These are phyloP conservation scores for Cochlearia excelsa DNA, from an alignment of 345 rosid species.

Conservation along the genomic window DNA sequence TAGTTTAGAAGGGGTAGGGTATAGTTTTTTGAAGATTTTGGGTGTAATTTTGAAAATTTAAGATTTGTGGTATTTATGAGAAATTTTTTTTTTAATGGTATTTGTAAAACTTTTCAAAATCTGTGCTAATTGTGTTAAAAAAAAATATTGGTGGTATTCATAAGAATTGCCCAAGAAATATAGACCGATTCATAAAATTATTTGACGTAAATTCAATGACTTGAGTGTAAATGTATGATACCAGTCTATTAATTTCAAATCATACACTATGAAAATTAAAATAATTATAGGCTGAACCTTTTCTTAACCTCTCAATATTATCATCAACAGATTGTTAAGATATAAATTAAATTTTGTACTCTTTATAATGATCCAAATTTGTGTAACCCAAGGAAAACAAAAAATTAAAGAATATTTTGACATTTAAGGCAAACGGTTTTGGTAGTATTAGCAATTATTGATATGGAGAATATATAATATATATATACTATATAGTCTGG, in stretches of 20 bases:
- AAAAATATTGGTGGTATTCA: too few species aligned
- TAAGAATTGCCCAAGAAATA: too few species aligned
- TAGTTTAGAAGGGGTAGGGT: too few species aligned
- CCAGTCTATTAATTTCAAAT: constrained; percentile 4
- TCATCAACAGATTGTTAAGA: background rate
- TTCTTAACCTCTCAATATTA: background rate
- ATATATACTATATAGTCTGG: constrained; percentile 18
- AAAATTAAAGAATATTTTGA: constrained; percentile 22
- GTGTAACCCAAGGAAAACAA: constrained; percentile 6
- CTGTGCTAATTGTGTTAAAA: too few species aligned
- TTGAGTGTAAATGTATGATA: constrained; percentile 8
- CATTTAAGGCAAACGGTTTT: constrained; percentile 23
- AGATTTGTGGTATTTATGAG: too few species aligned
- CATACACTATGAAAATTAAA: background rate
- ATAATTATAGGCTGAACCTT: constrained; percentile 2
- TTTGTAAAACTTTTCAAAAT: too few species aligned
- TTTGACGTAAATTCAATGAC: background rate
- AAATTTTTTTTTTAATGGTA: too few species aligned
- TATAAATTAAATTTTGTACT: background rate
- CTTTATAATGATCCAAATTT: constrained; percentile 14
- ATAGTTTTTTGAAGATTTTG: too few species aligned
- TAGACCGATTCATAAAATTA: too few species aligned
- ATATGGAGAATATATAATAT: background rate
- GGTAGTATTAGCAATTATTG: constrained; percentile 31
- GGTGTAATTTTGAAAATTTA: too few species aligned